phyloP scores from a whole-genome alignment of 2,329 filamentous ascomycete genomes.

The Mycogone perniciosa region DNA sequence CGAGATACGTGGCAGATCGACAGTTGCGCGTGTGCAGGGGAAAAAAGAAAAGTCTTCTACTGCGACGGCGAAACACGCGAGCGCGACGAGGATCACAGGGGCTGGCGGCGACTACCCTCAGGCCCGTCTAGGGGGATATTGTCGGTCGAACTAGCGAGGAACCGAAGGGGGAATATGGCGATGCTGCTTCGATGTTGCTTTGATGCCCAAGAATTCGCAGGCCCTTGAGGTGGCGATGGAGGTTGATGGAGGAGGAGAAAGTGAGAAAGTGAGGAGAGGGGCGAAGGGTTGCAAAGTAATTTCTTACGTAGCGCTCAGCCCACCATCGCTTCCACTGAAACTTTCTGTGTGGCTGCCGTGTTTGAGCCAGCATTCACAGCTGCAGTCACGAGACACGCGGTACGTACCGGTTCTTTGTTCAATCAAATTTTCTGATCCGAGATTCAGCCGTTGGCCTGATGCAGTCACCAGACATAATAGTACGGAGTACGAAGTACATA shows the following conservation, averaged over 20 bases:
- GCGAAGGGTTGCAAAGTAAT: slow-evolving; percentile 4
- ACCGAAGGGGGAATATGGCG: neutral
- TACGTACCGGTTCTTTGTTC: slow-evolving; percentile 1
- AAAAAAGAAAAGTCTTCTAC: slow-evolving; percentile 16
- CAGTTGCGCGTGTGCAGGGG: slow-evolving; percentile 12
- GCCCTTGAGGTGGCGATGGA: slow-evolving; percentile 4
- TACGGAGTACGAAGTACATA: too few species aligned
- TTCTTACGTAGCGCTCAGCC: neutral
- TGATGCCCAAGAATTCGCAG: slow-evolving; percentile 1
- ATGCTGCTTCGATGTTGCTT: slow-evolving; percentile 1
- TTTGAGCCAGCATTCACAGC: neutral
- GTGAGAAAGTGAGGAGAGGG: slow-evolving; percentile 10
- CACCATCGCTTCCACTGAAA: slow-evolving; percentile 3
- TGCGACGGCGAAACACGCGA: slow-evolving; percentile 13
- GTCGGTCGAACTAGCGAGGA: slow-evolving; percentile 3
- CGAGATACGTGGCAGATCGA: slow-evolving; percentile 12
- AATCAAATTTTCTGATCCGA: too few species aligned
- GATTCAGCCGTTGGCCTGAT: too few species aligned
- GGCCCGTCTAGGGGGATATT: slow-evolving; percentile 3
- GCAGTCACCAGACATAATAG: too few species aligned
- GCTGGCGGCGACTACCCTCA: slow-evolving; percentile 9
- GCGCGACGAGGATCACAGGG: slow-evolving; percentile 15
- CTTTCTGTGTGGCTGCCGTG: slow-evolving; percentile 3
- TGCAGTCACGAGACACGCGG: neutral
- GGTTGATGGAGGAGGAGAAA: slow-evolving; percentile 11